Conservation (phyloP, 169 alveolate genomes). For the Perkinsus olseni region DNA sequence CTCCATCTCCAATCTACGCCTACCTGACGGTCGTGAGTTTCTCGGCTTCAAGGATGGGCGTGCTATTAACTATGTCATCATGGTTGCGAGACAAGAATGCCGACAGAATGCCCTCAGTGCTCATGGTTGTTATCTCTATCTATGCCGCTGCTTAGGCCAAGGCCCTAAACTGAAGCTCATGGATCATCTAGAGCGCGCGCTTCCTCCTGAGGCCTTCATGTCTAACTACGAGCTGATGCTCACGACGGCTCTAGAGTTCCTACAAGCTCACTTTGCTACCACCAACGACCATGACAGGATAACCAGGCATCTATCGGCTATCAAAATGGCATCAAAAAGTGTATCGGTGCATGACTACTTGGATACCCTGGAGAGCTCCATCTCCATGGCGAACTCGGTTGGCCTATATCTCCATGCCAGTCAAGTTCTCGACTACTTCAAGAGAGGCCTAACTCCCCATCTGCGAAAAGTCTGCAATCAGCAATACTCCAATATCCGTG, state of each 20-base stretch:
- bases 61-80: neutral
- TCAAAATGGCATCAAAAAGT: neutral
- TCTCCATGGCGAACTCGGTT: neutral
- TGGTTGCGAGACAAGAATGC: neutral
- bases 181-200: neutral
- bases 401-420: neutral
- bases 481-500: neutral
- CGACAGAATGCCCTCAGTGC: neutral
- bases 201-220: neutral
- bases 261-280: neutral
- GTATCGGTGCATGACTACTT: neutral
- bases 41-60: neutral
- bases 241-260: neutral
- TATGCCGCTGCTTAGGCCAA: neutral
- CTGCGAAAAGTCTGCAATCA: neutral
- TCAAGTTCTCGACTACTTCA: neutral
- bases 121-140: neutral
- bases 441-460: neutral
- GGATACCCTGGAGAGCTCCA: neutral
- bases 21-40: neutral
- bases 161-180: neutral
- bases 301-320: neutral
- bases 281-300: neutral
- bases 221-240: neutral
- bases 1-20: neutral